These are phyloP conservation scores for Celoporthe dispersa DNA, from an alignment of 2,329 filamentous ascomycete species.

Conservation along the genomic window DNA sequence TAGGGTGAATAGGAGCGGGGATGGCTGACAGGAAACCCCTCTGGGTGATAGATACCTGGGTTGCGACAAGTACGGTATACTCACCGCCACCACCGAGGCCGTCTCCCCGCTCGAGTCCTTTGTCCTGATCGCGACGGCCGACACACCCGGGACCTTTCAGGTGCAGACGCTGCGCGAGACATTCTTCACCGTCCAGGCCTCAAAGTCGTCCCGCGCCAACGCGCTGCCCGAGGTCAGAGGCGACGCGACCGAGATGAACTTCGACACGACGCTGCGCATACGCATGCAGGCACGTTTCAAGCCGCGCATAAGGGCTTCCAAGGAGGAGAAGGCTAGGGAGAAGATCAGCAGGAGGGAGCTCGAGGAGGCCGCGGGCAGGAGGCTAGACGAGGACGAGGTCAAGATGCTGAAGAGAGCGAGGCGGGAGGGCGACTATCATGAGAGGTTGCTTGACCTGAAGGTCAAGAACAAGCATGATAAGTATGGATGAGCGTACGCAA, in stretches of 20 bases:
- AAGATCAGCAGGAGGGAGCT: constrained; percentile 87
- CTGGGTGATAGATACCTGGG: constrained; percentile 70
- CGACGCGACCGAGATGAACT: constrained; percentile 70
- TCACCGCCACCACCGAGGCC: constrained; percentile 79
- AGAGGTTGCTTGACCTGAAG: constrained; percentile 82
- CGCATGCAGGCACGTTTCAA: constrained; percentile 97
- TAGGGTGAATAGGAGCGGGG: not conserved
- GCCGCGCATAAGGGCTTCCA: constrained; percentile 75
- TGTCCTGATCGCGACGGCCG: constrained; percentile 64
- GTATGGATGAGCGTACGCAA: constrained; percentile 52
- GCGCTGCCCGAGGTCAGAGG: constrained; percentile 71
- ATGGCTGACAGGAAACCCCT: not conserved
- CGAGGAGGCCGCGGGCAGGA: constrained; percentile 77
- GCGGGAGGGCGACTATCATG: constrained; percentile 87
- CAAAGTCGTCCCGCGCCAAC: constrained; percentile 52
- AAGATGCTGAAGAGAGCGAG: constrained; percentile 80
- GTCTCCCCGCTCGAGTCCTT: constrained; percentile 86
- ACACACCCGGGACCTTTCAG: constrained; percentile 73
- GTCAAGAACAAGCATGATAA: constrained; percentile 95
- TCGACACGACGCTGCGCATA: constrained; percentile 75
- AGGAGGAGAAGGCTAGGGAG: constrained; percentile 81
- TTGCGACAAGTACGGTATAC: constrained; percentile 80
- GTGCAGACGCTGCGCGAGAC: constrained; percentile 74
- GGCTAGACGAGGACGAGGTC: constrained; percentile 84
- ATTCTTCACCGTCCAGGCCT: constrained; percentile 67